Conservation (phyloP, 2,329 filamentous ascomycete species). For the Xylaria arbuscula region DNA sequence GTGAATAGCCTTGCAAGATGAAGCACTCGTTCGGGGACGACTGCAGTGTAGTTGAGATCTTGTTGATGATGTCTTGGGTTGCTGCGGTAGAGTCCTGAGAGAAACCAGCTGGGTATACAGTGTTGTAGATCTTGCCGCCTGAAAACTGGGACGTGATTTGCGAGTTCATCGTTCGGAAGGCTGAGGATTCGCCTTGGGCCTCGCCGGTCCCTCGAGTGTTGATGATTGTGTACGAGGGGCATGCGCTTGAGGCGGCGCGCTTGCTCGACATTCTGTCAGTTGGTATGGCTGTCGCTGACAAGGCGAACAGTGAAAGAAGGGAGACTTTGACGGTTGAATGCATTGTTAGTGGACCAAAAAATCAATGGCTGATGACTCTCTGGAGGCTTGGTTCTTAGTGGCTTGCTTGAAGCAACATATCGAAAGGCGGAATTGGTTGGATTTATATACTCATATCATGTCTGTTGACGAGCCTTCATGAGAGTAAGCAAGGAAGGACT, state of each 20-base stretch:
- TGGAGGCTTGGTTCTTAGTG: not conserved
- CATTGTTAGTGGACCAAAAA: constrained; percentile 4
- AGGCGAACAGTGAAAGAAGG: constrained; percentile 20
- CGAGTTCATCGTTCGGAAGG: constrained; percentile 29
- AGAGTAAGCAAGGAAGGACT: not conserved
- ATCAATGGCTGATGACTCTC: not conserved
- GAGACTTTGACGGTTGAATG: not conserved
- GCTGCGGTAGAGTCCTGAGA: constrained; percentile 18
- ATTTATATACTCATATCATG: constrained; percentile 1
- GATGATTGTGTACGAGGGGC: constrained; percentile 32
- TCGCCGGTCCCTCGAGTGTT: constrained; percentile 31
- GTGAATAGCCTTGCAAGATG: constrained; percentile 32
- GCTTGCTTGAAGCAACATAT: not conserved
- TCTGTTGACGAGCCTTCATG: not conserved
- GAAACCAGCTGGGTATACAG: constrained; percentile 27
- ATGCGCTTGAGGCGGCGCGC: constrained; percentile 21
- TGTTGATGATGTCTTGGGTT: constrained; percentile 28
- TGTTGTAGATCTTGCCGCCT: constrained; percentile 31
- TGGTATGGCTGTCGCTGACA: constrained; percentile 20
- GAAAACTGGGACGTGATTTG: constrained; percentile 25
- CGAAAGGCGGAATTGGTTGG: not conserved
- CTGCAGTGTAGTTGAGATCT: constrained; percentile 17
- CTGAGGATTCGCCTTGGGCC: constrained; percentile 24
- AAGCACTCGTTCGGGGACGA: constrained; percentile 31
- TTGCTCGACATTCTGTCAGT: not conserved